Percentiles rank a stretch among this genome's conserved stretches.
Evolutionary conservation across 1,139 yeast genomes (phyloP).

Genomic region (Hemisphaericaspora lyxosophila): DNA sequence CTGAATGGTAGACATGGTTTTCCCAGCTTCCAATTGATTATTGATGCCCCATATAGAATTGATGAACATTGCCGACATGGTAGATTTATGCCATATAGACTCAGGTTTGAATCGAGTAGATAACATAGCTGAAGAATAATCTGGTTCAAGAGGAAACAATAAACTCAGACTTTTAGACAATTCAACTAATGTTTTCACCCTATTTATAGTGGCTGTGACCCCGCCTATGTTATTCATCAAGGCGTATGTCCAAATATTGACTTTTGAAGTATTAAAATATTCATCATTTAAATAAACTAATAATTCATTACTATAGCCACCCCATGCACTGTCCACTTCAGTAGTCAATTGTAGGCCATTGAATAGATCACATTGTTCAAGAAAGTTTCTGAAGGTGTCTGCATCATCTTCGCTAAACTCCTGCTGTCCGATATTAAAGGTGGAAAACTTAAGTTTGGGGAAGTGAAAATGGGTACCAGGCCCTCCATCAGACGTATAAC

Average conservation of each 20-base stretch:
- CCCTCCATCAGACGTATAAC: conserved; percentile 19
- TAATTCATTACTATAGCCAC: conserved; percentile 64
- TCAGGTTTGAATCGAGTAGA: conserved; percentile 16
- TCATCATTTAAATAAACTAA: conserved; percentile 66
- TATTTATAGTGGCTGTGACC: conserved; percentile 24
- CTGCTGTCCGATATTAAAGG: conserved; percentile 28
- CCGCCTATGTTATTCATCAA: conserved; percentile 12
- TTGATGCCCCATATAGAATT: conserved; percentile 43
- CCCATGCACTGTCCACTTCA: conserved; percentile 81
- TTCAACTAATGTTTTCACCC: conserved; percentile 49
- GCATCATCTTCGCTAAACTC: conserved; percentile 47
- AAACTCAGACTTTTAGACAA: conserved; percentile 48
- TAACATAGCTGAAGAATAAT: conserved; percentile 10
- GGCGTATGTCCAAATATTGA: conserved; percentile 45
- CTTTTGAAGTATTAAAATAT: conserved; percentile 52
- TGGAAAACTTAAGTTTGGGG: conserved; percentile 28
- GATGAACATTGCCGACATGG: conserved; percentile 29
- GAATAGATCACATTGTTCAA: conserved; percentile 78
- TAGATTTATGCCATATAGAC: conserved; percentile 45
- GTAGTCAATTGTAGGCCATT: conserved; percentile 69
- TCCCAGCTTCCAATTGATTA: conserved; percentile 22
- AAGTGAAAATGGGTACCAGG: conserved; percentile 27
- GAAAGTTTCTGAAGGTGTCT: conserved; percentile 53
- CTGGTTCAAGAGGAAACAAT: conserved; percentile 45
- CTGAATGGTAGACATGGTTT: conserved; percentile 36